Percentiles rank a stretch among this genome's conserved stretches.
Evolutionary conservation across 495 filamentous ascomycete species (phyloP).

Genomic region (Elaphomyces granulatus): DNA sequence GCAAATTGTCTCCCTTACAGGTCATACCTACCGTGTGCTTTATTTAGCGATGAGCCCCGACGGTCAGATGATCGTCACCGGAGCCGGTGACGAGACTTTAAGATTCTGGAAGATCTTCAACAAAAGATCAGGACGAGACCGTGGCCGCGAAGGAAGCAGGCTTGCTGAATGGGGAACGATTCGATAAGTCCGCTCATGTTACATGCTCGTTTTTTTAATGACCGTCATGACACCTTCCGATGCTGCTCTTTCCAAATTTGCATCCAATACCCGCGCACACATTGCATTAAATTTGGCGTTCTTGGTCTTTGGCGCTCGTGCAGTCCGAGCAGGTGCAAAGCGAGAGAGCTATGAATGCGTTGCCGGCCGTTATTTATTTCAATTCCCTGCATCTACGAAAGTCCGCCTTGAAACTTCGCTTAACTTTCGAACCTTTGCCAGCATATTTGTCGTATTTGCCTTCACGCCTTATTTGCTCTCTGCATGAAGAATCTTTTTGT

Average conservation of each 20-base stretch:
- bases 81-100: constrained; percentile 90
- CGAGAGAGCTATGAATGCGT: neutral
- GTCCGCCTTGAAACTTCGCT: too few species aligned
- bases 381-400: too few species aligned
- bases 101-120: constrained; percentile 94
- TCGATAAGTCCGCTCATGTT: constrained; percentile 27
- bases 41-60: constrained; percentile 97
- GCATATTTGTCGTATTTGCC: too few species aligned
- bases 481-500: too few species aligned
- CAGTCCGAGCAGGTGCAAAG: constrained; percentile 5
- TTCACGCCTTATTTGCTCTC: too few species aligned
- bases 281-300: constrained; percentile 31
- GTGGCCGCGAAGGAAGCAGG: constrained; percentile 38
- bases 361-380: too few species aligned
- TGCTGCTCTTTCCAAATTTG: neutral
- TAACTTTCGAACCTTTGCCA: too few species aligned
- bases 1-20: constrained; percentile 85
- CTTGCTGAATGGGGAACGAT: constrained; percentile 59
- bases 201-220: neutral
- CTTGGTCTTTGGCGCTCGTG: constrained; percentile 16
- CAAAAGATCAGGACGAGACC: constrained; percentile 42
- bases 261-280: neutral
- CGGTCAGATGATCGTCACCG: constrained; percentile 83
- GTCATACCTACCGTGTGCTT: constrained; percentile 89
- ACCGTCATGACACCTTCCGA: neutral